Evolutionary conservation across 192 early-diverging fungal species (phyloP), one percentile per base, ranked within the genome.

Genomic region (Hyaloraphidium curvatum): DNA sequence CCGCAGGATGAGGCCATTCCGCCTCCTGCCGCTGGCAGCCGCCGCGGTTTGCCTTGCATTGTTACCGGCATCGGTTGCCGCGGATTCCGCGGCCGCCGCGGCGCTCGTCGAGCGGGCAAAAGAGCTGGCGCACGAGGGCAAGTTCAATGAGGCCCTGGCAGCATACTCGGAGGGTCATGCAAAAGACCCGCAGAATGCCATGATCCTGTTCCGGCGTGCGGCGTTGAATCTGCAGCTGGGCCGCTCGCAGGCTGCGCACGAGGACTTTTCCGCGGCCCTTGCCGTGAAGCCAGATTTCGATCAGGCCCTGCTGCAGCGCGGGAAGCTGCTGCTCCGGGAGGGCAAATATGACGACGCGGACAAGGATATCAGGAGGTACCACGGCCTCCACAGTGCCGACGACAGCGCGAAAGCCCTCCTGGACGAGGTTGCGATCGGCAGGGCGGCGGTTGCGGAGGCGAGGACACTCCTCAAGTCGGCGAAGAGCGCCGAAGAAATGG

Each of bases 161-260:
- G n/a, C n/a, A n/a, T n/a, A n/a, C n/a, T n/a, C n/a, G n/a, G n/a
- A n/a, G n/a, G n/a, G n/a, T n/a, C n/a, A n/a, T n/a, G 84, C 66
- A 26, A 61, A 63, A 30, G 89, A 97, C 55, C 83, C 86, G 7
- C 62, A 71, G 39, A 82, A 88, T 71, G 86, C 90, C 55, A 57
- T 87, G 11, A 80, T 79, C 17, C 84, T 82, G 67, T 92, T 82
- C 61, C 79, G 83, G 60, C 75, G 91, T 39, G 93, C 89, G 0
- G 78, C 83, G 9, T 80, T 82, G 5, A 79, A 89, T 39, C 63
- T 97, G 35, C 74, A 74, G 19, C 54, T 91, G 25, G 87, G 83
- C 48, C 74, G 77, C 30, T 74, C 73, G 48, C 54, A 63, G 4
- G 71, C 77, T 31, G 93, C 93, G 1, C 54, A 88, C 0, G 66